phyloP scores from a whole-genome alignment of 2,329 filamentous ascomycete genomes.

The Colletotrichum cordylinicola region DNA sequence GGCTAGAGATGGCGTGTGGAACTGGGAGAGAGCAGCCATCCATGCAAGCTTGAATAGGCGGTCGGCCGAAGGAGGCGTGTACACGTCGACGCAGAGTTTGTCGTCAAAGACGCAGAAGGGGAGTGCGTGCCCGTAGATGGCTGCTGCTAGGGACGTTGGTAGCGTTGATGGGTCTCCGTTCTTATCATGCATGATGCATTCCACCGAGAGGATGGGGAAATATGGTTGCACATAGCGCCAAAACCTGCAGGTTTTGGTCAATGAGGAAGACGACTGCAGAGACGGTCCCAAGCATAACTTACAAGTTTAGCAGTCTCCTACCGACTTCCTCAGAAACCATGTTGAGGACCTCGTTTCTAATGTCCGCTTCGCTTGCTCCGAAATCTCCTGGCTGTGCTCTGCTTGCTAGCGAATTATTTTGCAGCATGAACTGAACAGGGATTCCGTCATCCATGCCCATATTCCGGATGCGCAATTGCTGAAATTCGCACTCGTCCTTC shows the following conservation, averaged over 20 bases:
- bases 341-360: not conserved
- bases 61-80: constrained; percentile 4
- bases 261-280: accelerated
- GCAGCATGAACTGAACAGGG: constrained; percentile 11
- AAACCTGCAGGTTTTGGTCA: not conserved
- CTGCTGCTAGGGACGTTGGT: not conserved
- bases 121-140: constrained; percentile 3
- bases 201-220: not conserved
- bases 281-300: not conserved
- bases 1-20: constrained; percentile 4
- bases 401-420: constrained; percentile 2
- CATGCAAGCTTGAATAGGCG: constrained; percentile 7
- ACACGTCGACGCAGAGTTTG: not conserved
- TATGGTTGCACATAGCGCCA: constrained; percentile 12
- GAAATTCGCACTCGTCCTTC: constrained; percentile 1
- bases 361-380: not conserved
- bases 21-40: not conserved
- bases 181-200: not conserved
- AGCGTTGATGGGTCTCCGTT: not conserved
- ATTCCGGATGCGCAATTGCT: constrained; percentile 5
- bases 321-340: constrained; percentile 5
- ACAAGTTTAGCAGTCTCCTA: not conserved
- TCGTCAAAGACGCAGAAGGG: constrained; percentile 14
- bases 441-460: constrained; percentile 4
- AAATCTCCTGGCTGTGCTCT: constrained; percentile 1